Base-by-base conservation (phyloP, 257 asterid genomes). In the Solanum lignicaule region DNA sequence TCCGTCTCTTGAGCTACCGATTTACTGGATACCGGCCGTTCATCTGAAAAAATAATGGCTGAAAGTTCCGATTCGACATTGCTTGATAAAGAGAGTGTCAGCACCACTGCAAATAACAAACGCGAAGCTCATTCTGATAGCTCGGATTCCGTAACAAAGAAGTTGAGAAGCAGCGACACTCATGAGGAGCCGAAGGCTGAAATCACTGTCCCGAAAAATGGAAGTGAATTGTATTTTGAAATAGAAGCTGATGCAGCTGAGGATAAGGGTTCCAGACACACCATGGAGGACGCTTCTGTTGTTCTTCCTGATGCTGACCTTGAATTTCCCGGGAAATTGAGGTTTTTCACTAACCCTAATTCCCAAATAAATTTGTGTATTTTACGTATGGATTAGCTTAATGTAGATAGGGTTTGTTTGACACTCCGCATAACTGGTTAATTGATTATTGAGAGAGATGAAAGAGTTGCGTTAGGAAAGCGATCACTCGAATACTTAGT, bases 231-330 rank as follows among this genome's bases (percentile, higher is more conserved):
- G 72, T 39, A 75, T 48, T 91, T 91, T 48, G 84, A 83, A 10
- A 78, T 96, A 23, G 97, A 96, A 89, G 98, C 98, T 79, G 95
- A 93, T 87, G 98, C 93, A 16, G 98, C 99, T 72, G 99, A 96
- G 89, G 98, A 96, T 90, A 95, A 92, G 85, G 99, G 99, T 39
- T 92, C 94, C 27, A 92, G 98, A 55, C 97, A 93, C 87, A 75
- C 94, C 13, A 96, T 96, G 98, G 99, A 96, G 89, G 99, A 96
- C 88, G 94, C 97, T 88, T 93, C 95, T 93, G 93, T 94, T 29
- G 92, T 95, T 85, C 97, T 95, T 89, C 93, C 66, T 39, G 96
- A 94, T 83, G 94, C 98, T 88, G 10, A 90, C 79, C 89, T 89
- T 86, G 94, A 89, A 23, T 90, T 87, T 88, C 93, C 93, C 36